phyloP scores from a whole-genome alignment of 805 yeast species.

The Candida ficus region DNA sequence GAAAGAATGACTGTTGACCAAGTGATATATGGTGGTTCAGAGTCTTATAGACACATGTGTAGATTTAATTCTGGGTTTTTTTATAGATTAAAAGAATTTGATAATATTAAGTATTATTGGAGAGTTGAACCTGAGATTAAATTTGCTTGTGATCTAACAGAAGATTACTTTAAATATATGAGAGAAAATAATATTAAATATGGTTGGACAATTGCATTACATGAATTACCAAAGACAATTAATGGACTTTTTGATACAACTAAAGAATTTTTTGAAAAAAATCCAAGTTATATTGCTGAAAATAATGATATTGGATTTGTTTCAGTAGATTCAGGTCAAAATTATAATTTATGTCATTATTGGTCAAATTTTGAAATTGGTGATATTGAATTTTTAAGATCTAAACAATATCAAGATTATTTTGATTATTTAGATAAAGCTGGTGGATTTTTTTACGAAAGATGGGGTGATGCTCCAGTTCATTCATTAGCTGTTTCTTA shows the following conservation, averaged over 20 bases:
- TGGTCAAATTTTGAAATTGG: conserved; percentile 82
- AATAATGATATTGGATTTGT: conserved; percentile 59
- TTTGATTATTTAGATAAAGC: conserved; percentile 56
- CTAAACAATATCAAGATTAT: conserved; percentile 49
- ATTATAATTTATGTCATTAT: conserved; percentile 73
- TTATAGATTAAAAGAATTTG: conserved; percentile 68
- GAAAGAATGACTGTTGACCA: conserved; percentile 78
- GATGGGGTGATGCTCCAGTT: conserved; percentile 96
- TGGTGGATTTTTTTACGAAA: conserved; percentile 81
- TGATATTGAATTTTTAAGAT: conserved; percentile 62
- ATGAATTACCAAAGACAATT: conserved; percentile 69
- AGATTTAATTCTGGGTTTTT: conserved; percentile 88
- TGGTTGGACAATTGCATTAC: conserved; percentile 73
- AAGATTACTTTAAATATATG: conserved; percentile 80
- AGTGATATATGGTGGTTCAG: conserved; percentile 61
- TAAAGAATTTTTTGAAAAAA: conserved; percentile 46
- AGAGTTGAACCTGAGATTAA: conserved; percentile 86
- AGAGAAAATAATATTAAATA: conserved; percentile 67
- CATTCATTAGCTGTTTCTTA: conserved; percentile 73
- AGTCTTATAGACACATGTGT: conserved; percentile 85
- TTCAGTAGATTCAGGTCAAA: conserved; percentile 55
- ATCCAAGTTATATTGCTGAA: conserved; percentile 41
- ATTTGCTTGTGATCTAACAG: conserved; percentile 77
- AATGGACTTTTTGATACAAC: conserved; percentile 75
- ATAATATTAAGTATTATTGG: conserved; percentile 88